phyloP scores from a whole-genome alignment of 73 alveolate species.

The Tetrahymena thermophila region DNA sequence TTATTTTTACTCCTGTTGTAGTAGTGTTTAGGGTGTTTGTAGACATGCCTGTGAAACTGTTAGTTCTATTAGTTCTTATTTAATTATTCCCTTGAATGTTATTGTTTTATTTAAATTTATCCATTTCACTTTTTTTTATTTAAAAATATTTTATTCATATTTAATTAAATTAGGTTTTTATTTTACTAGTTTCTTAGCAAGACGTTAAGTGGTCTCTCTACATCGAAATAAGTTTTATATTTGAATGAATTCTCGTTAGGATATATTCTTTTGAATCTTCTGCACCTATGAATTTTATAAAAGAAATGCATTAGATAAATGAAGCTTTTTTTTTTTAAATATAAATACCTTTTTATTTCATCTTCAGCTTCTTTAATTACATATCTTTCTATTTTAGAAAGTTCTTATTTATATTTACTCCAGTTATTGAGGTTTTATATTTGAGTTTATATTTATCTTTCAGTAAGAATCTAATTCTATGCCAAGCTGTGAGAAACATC shows the following conservation, averaged over 20 bases:
- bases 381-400: slow-evolving; percentile 14
- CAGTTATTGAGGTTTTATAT: not conserved
- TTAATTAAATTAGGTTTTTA: not conserved
- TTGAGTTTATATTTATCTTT: not conserved
- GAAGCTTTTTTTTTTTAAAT: not conserved
- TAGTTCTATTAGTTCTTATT: not conserved
- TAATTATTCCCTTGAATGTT: not conserved
- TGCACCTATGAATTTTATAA: not conserved
- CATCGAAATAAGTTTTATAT: not conserved
- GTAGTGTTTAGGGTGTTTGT: not conserved
- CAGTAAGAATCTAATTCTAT: not conserved
- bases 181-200: not conserved
- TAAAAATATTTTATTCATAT: not conserved
- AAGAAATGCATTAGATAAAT: not conserved
- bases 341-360: slow-evolving; percentile 44
- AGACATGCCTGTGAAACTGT: not conserved
- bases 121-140: not conserved
- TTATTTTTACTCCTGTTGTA: not conserved
- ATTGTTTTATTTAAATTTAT: not conserved
- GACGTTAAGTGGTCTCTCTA: not conserved
- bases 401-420: not conserved
- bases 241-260: not conserved
- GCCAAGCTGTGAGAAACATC: not conserved
- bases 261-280: not conserved
- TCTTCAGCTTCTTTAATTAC: slow-evolving; percentile 56